These are phyloP conservation scores for Entoloma clypeatum DNA, from an alignment of 1,284 basidiomycete species.

Conservation along the genomic window DNA sequence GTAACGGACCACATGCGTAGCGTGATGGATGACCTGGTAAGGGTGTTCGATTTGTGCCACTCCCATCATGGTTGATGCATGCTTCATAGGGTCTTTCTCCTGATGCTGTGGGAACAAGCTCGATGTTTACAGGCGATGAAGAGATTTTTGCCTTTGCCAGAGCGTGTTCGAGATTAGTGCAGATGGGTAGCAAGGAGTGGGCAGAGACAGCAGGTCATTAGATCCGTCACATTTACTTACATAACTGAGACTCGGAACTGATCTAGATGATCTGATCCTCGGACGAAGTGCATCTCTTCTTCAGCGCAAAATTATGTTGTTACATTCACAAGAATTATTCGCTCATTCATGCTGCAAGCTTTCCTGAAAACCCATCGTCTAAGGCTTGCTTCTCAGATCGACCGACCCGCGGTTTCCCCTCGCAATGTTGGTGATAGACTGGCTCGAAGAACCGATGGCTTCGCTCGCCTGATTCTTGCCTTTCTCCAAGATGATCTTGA, in stretches of 20 bases:
- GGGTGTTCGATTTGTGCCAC: conserved; percentile 24
- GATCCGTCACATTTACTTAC: no score
- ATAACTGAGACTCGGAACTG: no score
- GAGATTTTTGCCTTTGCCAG: conserved; percentile 94
- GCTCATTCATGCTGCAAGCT: background rate
- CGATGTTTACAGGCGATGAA: conserved; percentile 91
- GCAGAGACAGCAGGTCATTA: conserved; percentile 56
- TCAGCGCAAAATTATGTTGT: no score
- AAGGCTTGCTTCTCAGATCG: conserved; percentile 4
- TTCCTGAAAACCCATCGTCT: no score
- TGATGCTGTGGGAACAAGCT: conserved; percentile 72
- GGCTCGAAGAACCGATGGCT: conserved; percentile 35
- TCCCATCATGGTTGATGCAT: background rate
- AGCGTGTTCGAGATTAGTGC: conserved; percentile 84
- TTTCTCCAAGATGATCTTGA: conserved; percentile 54
- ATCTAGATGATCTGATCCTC: no score
- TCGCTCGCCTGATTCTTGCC: conserved; percentile 56
- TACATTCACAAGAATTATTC: no score
- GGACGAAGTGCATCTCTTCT: no score
- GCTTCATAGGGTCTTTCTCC: conserved; percentile 64
- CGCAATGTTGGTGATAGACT: conserved; percentile 16
- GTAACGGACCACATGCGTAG: conserved; percentile 81
- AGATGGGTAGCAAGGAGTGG: conserved; percentile 91
- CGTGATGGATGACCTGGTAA: conserved; percentile 87
- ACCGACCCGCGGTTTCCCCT: conserved; percentile 14